Conservation (phyloP, 2,329 filamentous ascomycete genomes). For the Aspergillus hortae region DNA sequence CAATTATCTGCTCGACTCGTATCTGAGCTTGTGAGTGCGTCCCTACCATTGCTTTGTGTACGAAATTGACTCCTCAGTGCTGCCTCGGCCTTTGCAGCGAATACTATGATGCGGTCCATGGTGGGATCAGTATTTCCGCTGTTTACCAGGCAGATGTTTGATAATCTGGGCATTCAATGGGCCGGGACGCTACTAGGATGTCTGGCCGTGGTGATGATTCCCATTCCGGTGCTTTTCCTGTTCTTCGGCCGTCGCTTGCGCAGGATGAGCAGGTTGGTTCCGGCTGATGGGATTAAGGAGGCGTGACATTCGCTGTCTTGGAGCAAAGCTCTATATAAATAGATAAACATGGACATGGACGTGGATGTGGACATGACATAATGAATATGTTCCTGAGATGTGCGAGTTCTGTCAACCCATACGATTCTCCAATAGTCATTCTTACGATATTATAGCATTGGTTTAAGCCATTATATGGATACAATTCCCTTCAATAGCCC, state of each 20-base stretch:
- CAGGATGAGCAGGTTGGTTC: slow-evolving; percentile 15
- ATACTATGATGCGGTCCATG: slow-evolving; percentile 22
- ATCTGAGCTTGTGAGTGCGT: slow-evolving; percentile 17
- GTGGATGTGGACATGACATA: too few species aligned
- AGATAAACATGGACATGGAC: neutral
- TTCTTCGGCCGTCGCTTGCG: slow-evolving; percentile 14
- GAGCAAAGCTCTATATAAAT: too few species aligned
- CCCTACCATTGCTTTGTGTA: too few species aligned
- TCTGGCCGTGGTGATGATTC: slow-evolving; percentile 20
- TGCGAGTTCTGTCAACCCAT: too few species aligned
- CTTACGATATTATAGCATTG: too few species aligned
- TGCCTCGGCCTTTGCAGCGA: slow-evolving; percentile 19
- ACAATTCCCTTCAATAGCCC: too few species aligned
- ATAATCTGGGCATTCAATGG: slow-evolving; percentile 21
- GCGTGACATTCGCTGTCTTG: neutral
- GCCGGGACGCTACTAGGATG: slow-evolving; percentile 17
- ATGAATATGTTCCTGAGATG: too few species aligned
- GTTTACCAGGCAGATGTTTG: slow-evolving; percentile 20
- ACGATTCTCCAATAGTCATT: too few species aligned
- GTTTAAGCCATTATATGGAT: too few species aligned
- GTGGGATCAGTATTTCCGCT: slow-evolving; percentile 19
- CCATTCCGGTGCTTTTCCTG: slow-evolving; percentile 18
- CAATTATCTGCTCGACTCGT: slow-evolving; percentile 20
- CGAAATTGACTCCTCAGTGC: slow-evolving; percentile 7
- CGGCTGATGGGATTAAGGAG: slow-evolving; percentile 7